Conservation (phyloP, 2,329 filamentous ascomycete genomes). For the Colletotrichum sp. region DNA sequence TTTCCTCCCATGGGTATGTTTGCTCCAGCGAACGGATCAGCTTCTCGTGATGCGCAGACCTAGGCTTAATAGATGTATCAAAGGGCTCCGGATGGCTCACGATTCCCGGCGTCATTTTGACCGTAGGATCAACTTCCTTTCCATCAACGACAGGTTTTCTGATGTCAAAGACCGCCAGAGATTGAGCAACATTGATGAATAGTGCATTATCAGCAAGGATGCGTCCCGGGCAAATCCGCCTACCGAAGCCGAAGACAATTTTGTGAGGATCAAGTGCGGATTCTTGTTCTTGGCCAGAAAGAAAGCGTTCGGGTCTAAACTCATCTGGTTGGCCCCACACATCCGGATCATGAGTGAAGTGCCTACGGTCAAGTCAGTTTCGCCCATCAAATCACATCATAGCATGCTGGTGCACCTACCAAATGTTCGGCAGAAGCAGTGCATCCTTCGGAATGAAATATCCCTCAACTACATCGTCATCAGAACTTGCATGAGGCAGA, state of each 20-base stretch:
- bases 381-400: accelerated
- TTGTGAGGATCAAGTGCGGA: constrained; percentile 20
- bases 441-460: constrained; percentile 19
- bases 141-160: constrained; percentile 38
- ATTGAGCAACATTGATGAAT: constrained; percentile 39
- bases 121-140: constrained; percentile 31
- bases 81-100: constrained; percentile 20
- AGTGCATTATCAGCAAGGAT: constrained; percentile 23
- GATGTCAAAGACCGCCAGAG: constrained; percentile 52
- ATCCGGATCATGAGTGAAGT: constrained; percentile 64
- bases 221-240: constrained; percentile 26
- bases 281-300: constrained; percentile 21
- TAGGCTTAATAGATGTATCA: constrained; percentile 4
- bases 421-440: constrained; percentile 27
- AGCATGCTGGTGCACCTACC: constrained; percentile 36
- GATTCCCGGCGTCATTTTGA: constrained; percentile 3
- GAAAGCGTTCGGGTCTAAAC: constrained; percentile 39
- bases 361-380: neutral
- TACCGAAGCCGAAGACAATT: constrained; percentile 25
- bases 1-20: constrained; percentile 17
- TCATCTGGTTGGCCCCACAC: constrained; percentile 56
- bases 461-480: constrained; percentile 13
- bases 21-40: constrained; percentile 15
- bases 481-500: constrained; percentile 41
- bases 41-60: constrained; percentile 12